phyloP scores from a whole-genome alignment of 345 rosid species.

The Brassica incana region DNA sequence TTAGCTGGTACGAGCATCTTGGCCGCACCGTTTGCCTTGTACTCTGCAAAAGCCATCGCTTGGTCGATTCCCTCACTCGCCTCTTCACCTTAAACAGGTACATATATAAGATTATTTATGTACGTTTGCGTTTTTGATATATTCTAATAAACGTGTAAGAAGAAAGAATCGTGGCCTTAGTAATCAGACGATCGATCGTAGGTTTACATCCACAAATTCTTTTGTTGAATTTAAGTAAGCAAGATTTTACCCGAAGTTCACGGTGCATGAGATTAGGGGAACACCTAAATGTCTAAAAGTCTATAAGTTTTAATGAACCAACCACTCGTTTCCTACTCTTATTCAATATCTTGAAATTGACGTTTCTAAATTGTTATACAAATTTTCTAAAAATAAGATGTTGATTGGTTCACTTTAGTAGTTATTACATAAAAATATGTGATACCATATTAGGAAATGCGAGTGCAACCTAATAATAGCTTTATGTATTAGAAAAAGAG shows the following conservation, averaged over 20 bases:
- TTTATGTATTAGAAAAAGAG: slow-evolving; percentile 6
- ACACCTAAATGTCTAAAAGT: slow-evolving; percentile 14
- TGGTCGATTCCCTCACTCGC: slow-evolving; percentile 71
- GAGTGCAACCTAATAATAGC: slow-evolving; percentile 15
- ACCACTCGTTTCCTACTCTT: slow-evolving; percentile 12
- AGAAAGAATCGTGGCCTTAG: background rate
- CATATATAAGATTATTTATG: background rate
- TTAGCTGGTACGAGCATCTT: slow-evolving; percentile 92
- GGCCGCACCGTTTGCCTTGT: slow-evolving; percentile 72
- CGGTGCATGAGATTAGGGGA: slow-evolving; percentile 18
- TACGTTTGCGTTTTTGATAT: slow-evolving; percentile 5
- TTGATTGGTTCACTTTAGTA: slow-evolving; percentile 18
- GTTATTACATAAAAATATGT: background rate
- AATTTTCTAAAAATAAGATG: background rate
- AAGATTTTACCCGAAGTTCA: background rate
- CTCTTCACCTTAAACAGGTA: slow-evolving; percentile 82
- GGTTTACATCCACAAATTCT: background rate
- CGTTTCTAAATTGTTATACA: background rate
- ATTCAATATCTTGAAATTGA: slow-evolving; percentile 10
- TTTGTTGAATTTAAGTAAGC: background rate
- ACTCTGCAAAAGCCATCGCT: slow-evolving; percentile 74
- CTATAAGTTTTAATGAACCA: slow-evolving; percentile 31
- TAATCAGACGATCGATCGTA: background rate
- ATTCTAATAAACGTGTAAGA: background rate
- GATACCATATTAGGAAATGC: slow-evolving; percentile 7